phyloP scores from a whole-genome alignment of 2,329 filamentous ascomycete species.

The Calonectria pseudoturangicola region DNA sequence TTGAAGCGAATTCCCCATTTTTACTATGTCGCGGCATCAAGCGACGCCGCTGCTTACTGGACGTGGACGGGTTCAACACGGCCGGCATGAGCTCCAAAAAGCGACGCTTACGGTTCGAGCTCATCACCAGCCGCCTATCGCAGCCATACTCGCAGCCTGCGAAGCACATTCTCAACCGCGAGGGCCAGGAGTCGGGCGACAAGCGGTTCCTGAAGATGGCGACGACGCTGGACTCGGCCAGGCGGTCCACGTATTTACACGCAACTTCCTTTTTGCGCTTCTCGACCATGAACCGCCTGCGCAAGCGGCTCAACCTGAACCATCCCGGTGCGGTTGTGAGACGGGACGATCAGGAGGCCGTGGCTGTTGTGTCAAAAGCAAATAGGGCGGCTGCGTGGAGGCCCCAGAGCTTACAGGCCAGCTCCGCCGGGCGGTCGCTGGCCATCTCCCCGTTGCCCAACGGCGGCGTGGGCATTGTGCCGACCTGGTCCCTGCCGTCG shows the following conservation, averaged over 20 bases:
- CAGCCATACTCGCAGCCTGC: constrained; percentile 81
- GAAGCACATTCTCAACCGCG: constrained; percentile 80
- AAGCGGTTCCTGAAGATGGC: constrained; percentile 70
- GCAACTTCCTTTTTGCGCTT: constrained; percentile 75
- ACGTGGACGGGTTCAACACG: constrained; percentile 76
- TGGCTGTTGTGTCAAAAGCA: constrained; percentile 46
- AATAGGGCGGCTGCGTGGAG: constrained; percentile 49
- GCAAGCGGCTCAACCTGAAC: constrained; percentile 64
- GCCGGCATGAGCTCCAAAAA: constrained; percentile 77
- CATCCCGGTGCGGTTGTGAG: constrained; percentile 56
- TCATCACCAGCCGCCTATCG: constrained; percentile 83
- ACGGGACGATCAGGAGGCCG: constrained; percentile 54
- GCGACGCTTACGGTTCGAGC: constrained; percentile 75
- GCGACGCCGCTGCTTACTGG: constrained; percentile 70
- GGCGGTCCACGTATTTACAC: constrained; percentile 66
- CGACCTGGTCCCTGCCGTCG: constrained; percentile 34
- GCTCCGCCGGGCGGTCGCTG: constrained; percentile 48
- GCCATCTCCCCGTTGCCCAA: constrained; percentile 37
- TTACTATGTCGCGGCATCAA: constrained; percentile 61
- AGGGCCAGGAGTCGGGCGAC: constrained; percentile 66
- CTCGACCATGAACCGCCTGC: constrained; percentile 78
- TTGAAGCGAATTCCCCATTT: constrained; percentile 21
- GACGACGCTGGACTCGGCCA: constrained; percentile 61
- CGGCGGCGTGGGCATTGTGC: constrained; percentile 29
- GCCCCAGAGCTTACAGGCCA: constrained; percentile 48